These are phyloP conservation scores for Candida vartiovaarae DNA, from an alignment of 805 yeast genomes.

Conservation along the genomic window DNA sequence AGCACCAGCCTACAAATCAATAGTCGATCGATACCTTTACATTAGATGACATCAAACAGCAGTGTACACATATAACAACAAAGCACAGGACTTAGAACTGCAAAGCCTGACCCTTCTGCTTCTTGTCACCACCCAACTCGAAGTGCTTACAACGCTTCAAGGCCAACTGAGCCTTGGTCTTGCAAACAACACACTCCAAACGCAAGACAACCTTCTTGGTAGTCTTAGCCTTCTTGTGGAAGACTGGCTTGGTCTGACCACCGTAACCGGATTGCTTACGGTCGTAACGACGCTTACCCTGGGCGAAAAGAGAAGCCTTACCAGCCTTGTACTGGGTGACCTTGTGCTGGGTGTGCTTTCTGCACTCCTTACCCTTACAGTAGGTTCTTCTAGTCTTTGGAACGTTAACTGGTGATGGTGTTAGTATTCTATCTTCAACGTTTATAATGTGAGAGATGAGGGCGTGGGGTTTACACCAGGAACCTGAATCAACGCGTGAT, in stretches of 20 bases:
- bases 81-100: slow-evolving; percentile 66
- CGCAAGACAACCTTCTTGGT: slow-evolving; percentile 99
- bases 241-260: slow-evolving; percentile 99
- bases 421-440: slow-evolving; percentile 14
- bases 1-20: neutral
- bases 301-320: slow-evolving; percentile 98
- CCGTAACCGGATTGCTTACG: slow-evolving; percentile 99
- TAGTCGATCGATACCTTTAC: slow-evolving; percentile 16
- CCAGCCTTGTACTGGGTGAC: slow-evolving; percentile 99
- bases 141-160: slow-evolving; percentile 99
- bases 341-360: slow-evolving; percentile 99
- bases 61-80: slow-evolving; percentile 9
- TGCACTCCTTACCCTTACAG: slow-evolving; percentile 99
- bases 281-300: slow-evolving; percentile 99
- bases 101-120: slow-evolving; percentile 99
- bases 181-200: slow-evolving; percentile 97
- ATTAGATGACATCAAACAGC: slow-evolving; percentile 22
- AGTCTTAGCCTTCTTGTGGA: slow-evolving; percentile 99
- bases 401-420: slow-evolving; percentile 75
- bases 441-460: no score
- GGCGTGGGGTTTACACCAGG: no score
- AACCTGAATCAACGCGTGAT: no score
- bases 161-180: slow-evolving; percentile 96
- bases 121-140: slow-evolving; percentile 99
- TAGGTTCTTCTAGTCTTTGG: slow-evolving; percentile 99